phyloP scores from a whole-genome alignment of 2,329 filamentous ascomycete species.

The Ploettnerulaceae sp. region DNA sequence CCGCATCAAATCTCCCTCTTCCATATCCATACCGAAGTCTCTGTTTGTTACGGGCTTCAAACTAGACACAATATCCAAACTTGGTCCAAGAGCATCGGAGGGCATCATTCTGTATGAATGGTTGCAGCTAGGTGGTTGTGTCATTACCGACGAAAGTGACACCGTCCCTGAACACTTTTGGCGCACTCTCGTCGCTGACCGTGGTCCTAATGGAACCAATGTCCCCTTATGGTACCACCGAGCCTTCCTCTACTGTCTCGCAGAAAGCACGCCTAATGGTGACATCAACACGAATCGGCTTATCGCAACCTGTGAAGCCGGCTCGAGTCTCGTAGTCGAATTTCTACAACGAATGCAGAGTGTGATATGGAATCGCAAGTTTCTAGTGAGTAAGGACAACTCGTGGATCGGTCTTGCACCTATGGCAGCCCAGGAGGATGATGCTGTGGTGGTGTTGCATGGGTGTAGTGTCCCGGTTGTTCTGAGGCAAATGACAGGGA shows the following conservation, averaged over 20 bases:
- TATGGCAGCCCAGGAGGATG: conserved; percentile 2
- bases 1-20: background rate
- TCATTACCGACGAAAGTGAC: background rate
- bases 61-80: conserved; percentile 9
- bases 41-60: conserved; percentile 9
- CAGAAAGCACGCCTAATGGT: conserved; percentile 1
- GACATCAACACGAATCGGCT: conserved; percentile 14
- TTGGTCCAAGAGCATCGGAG: conserved; percentile 11
- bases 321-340: conserved; percentile 7
- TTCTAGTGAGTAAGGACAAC: background rate
- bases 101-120: conserved; percentile 17
- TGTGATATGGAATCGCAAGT: conserved; percentile 21
- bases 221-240: conserved; percentile 12
- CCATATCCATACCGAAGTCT: background rate
- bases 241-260: conserved; percentile 10
- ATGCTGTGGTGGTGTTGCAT: conserved; percentile 14
- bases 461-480: conserved; percentile 18
- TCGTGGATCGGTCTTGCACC: conserved; percentile 7
- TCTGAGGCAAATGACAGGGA: conserved; percentile 1
- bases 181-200: conserved; percentile 19
- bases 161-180: conserved; percentile 14
- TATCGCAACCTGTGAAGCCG: conserved; percentile 3
- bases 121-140: conserved; percentile 9
- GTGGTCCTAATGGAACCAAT: conserved; percentile 7
- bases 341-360: conserved; percentile 17